phyloP scores from a whole-genome alignment of 139 green algal genomes.

The Astrephomene gubernaculifera region DNA sequence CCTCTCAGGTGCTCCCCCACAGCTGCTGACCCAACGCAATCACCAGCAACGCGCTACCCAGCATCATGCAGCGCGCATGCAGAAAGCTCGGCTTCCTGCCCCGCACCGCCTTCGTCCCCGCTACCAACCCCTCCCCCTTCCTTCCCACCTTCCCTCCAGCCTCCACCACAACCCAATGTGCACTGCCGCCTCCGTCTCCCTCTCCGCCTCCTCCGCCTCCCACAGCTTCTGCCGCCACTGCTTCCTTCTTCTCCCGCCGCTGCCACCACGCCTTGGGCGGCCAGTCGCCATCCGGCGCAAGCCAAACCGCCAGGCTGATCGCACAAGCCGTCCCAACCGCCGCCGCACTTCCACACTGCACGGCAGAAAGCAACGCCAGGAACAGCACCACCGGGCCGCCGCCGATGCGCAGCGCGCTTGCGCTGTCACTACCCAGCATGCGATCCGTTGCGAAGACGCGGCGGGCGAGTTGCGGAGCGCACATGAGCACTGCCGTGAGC shows the following conservation, averaged over 20 bases:
- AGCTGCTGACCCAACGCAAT: too few species aligned
- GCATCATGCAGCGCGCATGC: not conserved
- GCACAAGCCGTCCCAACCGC: not conserved
- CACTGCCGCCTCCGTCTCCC: not conserved
- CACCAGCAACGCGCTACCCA: not conserved
- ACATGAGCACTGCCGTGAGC: not conserved
- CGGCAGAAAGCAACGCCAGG: not conserved
- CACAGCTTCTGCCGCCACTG: not conserved
- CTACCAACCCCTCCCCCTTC: not conserved
- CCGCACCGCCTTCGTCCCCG: not conserved
- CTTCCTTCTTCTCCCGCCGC: not conserved
- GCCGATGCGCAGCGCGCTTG: not conserved
- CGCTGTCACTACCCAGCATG: not conserved
- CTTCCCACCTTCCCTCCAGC: too few species aligned
- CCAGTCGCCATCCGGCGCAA: not conserved
- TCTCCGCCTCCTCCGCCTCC: not conserved
- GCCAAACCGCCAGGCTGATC: not conserved
- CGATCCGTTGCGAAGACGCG: not conserved
- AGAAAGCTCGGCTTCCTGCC: not conserved
- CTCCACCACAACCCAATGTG: too few species aligned
- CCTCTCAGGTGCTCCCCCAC: too few species aligned
- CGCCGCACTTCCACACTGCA: not conserved
- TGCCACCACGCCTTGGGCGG: not conserved
- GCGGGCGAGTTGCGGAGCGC: not conserved
- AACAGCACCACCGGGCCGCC: constrained; percentile 8